A percentile compares a stretch with the other conserved stretches of the same genome.
These are phyloP conservation scores for Epichloe sibirici DNA, from an alignment of 2,329 filamentous ascomycete genomes.

Conservation along the genomic window DNA sequence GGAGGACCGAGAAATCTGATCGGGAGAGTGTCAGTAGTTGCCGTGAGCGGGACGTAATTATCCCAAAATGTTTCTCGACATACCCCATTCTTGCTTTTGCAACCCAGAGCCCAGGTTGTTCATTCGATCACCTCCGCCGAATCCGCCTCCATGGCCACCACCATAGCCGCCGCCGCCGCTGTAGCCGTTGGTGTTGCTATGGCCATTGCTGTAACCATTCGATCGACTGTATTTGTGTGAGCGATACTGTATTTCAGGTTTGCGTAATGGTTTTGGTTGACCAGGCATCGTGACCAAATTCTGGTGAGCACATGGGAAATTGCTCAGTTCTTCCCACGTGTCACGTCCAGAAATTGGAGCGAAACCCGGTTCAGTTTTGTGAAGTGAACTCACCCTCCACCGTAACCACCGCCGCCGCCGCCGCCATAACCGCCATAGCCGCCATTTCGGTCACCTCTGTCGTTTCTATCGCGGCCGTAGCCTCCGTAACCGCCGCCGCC, in stretches of 20 bases:
- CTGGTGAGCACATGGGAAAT: not conserved
- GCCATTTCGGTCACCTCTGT: conserved; percentile 33
- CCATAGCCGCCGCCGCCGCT: conserved; percentile 23
- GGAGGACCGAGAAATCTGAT: conserved; percentile 61
- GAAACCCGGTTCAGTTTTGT: not conserved
- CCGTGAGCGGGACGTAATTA: not conserved
- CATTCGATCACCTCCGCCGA: conserved; percentile 85
- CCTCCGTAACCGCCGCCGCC: conserved; percentile 22
- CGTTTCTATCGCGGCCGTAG: conserved; percentile 29
- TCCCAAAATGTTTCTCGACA: conserved; percentile 22
- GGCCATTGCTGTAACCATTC: conserved; percentile 20
- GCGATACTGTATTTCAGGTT: conserved; percentile 8
- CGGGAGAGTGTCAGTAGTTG: conserved; percentile 12
- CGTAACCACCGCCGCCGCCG: conserved; percentile 22
- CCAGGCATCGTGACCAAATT: not conserved
- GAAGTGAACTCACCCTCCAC: conserved; percentile 25
- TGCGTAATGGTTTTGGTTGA: not conserved
- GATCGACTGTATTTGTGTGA: conserved; percentile 34
- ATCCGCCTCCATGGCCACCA: conserved; percentile 28
- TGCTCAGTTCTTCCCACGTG: not conserved
- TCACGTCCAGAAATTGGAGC: not conserved
- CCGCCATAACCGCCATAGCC: conserved; percentile 24
- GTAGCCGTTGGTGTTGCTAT: conserved; percentile 12
- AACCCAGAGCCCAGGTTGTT: conserved; percentile 76
- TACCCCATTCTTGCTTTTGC: conserved; percentile 83